Evolutionary conservation across 352 stramenopile genomes (phyloP), one percentile per base, ranked within the genome.

Genomic region (Globisporangium lucens): DNA sequence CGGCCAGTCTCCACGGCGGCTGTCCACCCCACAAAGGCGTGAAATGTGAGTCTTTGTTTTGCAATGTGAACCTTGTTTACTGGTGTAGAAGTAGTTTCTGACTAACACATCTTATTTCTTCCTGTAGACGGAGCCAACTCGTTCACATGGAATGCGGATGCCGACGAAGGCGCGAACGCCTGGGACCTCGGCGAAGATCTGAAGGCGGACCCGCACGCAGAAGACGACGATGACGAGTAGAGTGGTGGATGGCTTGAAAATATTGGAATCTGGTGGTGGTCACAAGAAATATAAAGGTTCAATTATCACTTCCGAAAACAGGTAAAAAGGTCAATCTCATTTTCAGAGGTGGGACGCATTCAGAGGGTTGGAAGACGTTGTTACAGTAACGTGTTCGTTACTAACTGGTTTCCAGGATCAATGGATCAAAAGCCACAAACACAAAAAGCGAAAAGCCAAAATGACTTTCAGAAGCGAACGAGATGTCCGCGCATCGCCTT

Each of bases 121-220:
- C 27, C 17, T 61, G 46, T 35, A 91, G 80, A 81, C 36, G 80
- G 82, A 33, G 73, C 79, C 60, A 93, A 93, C 59, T 81, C 78
- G 51, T 93, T 93, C 65, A 83, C 81, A 52, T 91, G 84, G 84
- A 90, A 91, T 66, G 65, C 70, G 7, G 80, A 93, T 52, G 75
- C 80, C 5, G 80, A 90, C 56, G 80, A 91, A 71, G 80, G 81
- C 3, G 77, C 82, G 6, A 89, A 89, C 35, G 80, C 80, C 13
- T 90, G 79, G 81, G 75, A 79, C 9, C 66, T 87, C 35, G 70
- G 70, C 8, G 66, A 71, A 15, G 79, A 89, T 55, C 65, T 77
- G 52, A 86, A 88, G 71, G 20, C 65, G 29, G 36, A 75, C 24
- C 69, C 72, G 36, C 24, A 17, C 38, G 47, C 47, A 0, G 61